Evolutionary conservation across 2,329 filamentous ascomycete genomes (phyloP).

Genomic region (Exophiala aquamarina): DNA sequence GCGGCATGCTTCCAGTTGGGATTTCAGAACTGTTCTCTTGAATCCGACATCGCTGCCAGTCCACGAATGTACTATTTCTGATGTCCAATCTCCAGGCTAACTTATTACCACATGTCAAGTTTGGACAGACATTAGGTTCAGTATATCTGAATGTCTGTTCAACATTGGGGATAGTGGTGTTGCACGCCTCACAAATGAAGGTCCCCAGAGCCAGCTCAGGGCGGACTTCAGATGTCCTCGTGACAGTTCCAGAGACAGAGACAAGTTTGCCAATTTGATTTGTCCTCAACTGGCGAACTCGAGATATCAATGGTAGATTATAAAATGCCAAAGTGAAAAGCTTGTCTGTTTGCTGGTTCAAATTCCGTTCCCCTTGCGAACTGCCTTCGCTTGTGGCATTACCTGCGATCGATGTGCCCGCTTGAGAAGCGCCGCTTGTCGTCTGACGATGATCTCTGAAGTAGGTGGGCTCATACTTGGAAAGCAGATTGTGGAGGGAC

Average conservation of each 20-base stretch:
- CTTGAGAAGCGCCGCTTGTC: constrained; percentile 69
- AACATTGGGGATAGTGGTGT: constrained; percentile 80
- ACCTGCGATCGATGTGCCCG: constrained; percentile 61
- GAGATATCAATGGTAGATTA: constrained; percentile 83
- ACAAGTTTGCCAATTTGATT: constrained; percentile 88
- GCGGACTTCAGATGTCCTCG: constrained; percentile 92
- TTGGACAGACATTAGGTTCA: constrained; percentile 93
- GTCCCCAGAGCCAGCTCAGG: constrained; percentile 91
- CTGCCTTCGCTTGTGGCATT: constrained; percentile 64
- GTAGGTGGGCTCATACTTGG: constrained; percentile 91
- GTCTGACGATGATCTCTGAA: constrained; percentile 90
- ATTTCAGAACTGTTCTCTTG: constrained; percentile 99
- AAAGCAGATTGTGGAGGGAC: constrained; percentile 87
- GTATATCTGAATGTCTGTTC: constrained; percentile 98
- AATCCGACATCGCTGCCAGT: constrained; percentile 98
- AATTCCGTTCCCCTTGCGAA: constrained; percentile 66
- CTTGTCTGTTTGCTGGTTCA: constrained; percentile 95
- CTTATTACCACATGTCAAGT: constrained; percentile 81
- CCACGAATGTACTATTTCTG: constrained; percentile 92
- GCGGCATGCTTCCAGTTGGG: constrained; percentile 95
- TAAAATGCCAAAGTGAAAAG: constrained; percentile 92
- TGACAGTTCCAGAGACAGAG: constrained; percentile 95
- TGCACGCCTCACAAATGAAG: constrained; percentile 87
- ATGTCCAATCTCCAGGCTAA: constrained; percentile 97
- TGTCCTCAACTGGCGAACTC: constrained; percentile 82